Evolutionary conservation across 352 stramenopile genomes (phyloP), one percentile per base, ranked within the genome.

Genomic region (Blastocystis sp.): DNA sequence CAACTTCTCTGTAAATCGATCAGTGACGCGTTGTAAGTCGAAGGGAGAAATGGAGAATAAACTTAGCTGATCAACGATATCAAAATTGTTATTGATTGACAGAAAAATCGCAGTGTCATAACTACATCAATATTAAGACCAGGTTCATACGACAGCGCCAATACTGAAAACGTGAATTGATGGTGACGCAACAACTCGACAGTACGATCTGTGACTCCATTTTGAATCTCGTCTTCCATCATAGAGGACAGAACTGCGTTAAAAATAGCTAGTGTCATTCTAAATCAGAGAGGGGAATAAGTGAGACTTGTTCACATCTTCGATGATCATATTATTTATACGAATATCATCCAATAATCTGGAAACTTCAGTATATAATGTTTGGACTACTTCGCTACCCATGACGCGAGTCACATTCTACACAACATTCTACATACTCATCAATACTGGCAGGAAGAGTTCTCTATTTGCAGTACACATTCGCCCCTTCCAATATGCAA

Each of bases 11-110:
- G 55, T 47, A 41, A 61, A 80, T 3, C 50, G 43, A n/a, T 80
- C 70, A 7, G 64, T 15, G 26, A 80, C 50, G 13, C 70, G 70
- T 53, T 50, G 55, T 0, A 80, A 13, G 43, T 80, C 70, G 37
- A 80, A 80, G 45, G 70, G 43, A 29, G 45, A 29, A 11, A 80
- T 26, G 26, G 45, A 62, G 70, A 80, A 80, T n/a, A 47, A 23
- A 34, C 23, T 54, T 0, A 80, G 43, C 29, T 47, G 45, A n/a
- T 18, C n/a, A 2, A 80, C 45, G 39, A 80, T 80, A 26, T 80
- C 70, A 53, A 80, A 80, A 18, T 80, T 41, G 55, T 80, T 80
- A 41, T 80, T 80, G 41, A 80, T 80, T 2, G 64, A 53, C 6
- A 80, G 70, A 41, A 64, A 80, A 13, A 80, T 63, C 5, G 70